These are phyloP conservation scores for Chaetomium sp. DNA, from an alignment of 2,329 filamentous ascomycete species.

Conservation along the genomic window DNA sequence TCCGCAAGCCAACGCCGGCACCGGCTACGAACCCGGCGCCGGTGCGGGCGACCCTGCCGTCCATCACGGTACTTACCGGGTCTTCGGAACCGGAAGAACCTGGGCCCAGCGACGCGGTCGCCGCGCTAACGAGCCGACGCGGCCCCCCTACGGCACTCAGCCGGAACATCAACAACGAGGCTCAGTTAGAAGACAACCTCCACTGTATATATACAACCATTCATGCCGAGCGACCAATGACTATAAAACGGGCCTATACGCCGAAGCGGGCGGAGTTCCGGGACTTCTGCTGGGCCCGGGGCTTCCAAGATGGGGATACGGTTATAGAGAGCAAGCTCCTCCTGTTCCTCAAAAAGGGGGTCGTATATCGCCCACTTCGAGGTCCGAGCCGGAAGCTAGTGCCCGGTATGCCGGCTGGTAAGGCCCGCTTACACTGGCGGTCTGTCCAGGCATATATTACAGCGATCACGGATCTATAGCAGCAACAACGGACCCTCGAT, in stretches of 20 bases:
- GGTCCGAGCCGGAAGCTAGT: not conserved
- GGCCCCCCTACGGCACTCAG: too few species aligned
- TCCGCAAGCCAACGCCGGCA: too few species aligned
- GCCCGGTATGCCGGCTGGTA: not conserved
- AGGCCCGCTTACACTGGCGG: not conserved
- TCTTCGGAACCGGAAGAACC: too few species aligned
- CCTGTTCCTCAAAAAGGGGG: not conserved
- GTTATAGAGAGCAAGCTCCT: conserved; percentile 1
- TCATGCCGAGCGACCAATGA: not conserved
- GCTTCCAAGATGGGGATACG: not conserved
- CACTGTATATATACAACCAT: not conserved
- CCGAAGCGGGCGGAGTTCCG: not conserved
- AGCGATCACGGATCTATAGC: conserved; percentile 1
- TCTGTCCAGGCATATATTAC: not conserved
- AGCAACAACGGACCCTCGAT: not conserved
- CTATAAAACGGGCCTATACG: not conserved
- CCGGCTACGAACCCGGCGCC: too few species aligned
- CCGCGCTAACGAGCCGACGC: too few species aligned
- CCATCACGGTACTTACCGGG: too few species aligned
- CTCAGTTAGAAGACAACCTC: not conserved
- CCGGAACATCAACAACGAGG: not conserved
- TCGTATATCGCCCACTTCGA: not conserved
- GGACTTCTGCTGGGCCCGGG: not conserved
- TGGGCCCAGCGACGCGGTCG: too few species aligned
- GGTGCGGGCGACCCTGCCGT: too few species aligned